Evolutionary conservation across 1,139 yeast species (phyloP).

Genomic region (Nadsonia commutata): DNA sequence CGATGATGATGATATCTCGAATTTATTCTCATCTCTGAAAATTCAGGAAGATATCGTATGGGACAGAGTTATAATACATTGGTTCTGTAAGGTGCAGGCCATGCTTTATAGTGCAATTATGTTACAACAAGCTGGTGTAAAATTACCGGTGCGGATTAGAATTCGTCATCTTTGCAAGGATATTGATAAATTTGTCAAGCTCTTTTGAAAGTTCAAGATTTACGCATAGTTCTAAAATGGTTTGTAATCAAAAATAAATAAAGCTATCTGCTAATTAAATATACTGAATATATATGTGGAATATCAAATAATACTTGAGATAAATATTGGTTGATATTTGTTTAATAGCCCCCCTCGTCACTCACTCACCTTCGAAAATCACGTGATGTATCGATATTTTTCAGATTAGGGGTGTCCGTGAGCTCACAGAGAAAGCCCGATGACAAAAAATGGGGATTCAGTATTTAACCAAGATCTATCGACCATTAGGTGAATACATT

Average conservation of each 20-base stretch:
- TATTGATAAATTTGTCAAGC: no score
- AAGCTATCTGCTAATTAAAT: no score
- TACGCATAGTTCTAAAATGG: no score
- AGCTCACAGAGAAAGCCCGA: neutral
- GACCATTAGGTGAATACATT: neutral
- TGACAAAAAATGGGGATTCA: neutral
- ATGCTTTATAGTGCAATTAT: neutral
- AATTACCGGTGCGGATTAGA: neutral
- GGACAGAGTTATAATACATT: neutral
- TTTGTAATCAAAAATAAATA: no score
- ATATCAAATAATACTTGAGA: no score
- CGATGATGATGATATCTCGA: neutral
- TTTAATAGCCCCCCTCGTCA: no score
- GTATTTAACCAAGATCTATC: neutral
- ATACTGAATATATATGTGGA: no score
- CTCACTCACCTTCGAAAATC: neutral
- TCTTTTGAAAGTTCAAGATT: no score
- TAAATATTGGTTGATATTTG: no score
- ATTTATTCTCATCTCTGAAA: neutral
- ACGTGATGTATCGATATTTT: neutral
- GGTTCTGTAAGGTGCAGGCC: neutral
- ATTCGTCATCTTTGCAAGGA: neutral
- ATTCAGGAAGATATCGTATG: neutral
- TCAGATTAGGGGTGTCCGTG: neutral
- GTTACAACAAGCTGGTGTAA: neutral